Conservation (phyloP, 2,329 filamentous ascomycete species). For the Penicillium sp. region DNA sequence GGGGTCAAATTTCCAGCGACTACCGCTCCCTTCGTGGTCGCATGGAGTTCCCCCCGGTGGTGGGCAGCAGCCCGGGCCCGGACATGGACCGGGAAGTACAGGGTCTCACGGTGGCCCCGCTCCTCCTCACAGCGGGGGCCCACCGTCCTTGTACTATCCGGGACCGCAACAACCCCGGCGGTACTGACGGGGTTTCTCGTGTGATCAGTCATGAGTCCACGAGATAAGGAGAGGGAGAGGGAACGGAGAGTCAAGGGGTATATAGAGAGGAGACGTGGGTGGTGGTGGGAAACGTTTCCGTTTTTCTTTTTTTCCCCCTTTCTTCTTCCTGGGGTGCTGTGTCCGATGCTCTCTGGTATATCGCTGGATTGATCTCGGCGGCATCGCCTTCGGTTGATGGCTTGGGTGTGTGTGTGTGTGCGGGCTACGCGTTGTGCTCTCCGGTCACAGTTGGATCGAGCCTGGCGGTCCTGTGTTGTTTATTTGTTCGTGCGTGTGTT, state of each 20-base stretch:
- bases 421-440: too few relatives aligned
- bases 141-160: constrained; percentile 1
- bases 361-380: neutral
- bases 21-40: constrained; percentile 33
- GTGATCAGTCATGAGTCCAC: neutral
- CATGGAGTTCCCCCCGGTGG: constrained; percentile 3
- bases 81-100: constrained; percentile 1
- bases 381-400: too few relatives aligned
- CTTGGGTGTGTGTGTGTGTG: too few relatives aligned
- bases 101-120: neutral
- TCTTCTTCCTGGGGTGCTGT: neutral
- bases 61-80: constrained; percentile 3
- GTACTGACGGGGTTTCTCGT: neutral
- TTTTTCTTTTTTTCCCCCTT: too few relatives aligned
- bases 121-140: neutral
- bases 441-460: too few relatives aligned
- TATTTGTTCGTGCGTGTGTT: neutral
- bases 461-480: too few relatives aligned
- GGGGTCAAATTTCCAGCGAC: constrained; percentile 43
- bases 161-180: neutral
- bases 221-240: neutral
- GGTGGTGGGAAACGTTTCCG: neutral
- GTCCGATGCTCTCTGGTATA: neutral
- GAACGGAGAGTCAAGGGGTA: neutral
- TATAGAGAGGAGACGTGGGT: neutral